phyloP scores from a whole-genome alignment of 2,329 filamentous ascomycete genomes.

The Trichoderma arundinaceum region DNA sequence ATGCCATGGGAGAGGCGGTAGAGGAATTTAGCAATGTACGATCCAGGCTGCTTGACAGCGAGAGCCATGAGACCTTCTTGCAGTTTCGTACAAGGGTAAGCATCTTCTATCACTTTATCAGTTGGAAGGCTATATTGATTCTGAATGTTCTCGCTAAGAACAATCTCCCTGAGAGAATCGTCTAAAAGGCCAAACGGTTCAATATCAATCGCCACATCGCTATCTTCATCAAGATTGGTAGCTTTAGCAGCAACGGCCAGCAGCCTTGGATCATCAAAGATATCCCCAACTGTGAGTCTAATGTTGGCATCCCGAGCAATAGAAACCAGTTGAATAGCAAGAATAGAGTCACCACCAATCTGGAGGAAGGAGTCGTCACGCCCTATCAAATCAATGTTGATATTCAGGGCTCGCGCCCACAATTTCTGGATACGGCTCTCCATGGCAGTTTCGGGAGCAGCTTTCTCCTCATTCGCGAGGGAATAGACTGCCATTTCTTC shows the following conservation, averaged over 20 bases:
- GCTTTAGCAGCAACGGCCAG: conserved; percentile 15
- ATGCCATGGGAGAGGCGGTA: conserved; percentile 28
- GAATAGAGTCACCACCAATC: conserved; percentile 36
- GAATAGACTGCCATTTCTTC: conserved; percentile 33
- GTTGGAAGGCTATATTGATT: conserved; percentile 1
- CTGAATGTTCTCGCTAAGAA: conserved; percentile 10
- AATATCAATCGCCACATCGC: neutral
- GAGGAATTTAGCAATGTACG: conserved; percentile 35
- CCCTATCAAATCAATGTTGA: conserved; percentile 29
- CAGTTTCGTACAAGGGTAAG: conserved; percentile 47
- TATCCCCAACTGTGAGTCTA: conserved; percentile 26
- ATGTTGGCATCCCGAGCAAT: conserved; percentile 22
- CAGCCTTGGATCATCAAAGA: conserved; percentile 29
- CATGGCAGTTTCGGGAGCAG: conserved; percentile 33
- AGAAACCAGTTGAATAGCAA: conserved; percentile 35
- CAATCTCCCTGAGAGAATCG: neutral
- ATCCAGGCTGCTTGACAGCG: conserved; percentile 36
- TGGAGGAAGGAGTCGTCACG: conserved; percentile 35
- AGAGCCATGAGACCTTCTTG: conserved; percentile 48
- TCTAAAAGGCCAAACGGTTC: conserved; percentile 15
- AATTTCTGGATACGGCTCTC: conserved; percentile 44
- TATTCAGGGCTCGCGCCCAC: conserved; percentile 34
- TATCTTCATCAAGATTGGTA: neutral
- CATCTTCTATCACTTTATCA: conserved; percentile 38
- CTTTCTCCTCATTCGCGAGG: conserved; percentile 37